These are phyloP conservation scores for Ophiostoma triangulosporum DNA, from an alignment of 2,329 filamentous ascomycete species.

Conservation along the genomic window DNA sequence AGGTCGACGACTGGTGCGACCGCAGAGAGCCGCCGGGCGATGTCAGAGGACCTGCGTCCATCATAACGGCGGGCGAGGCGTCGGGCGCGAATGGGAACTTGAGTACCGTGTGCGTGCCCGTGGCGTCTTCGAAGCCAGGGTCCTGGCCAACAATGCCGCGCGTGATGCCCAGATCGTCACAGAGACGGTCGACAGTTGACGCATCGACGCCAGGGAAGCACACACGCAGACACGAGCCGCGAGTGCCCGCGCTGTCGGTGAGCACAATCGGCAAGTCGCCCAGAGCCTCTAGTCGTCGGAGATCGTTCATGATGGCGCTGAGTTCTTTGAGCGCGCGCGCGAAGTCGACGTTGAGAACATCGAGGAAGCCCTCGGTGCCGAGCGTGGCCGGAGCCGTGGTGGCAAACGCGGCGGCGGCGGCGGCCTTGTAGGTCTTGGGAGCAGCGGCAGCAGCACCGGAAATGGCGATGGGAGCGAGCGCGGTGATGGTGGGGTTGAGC, in stretches of 20 bases:
- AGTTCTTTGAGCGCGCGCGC: constrained; percentile 75
- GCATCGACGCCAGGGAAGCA: constrained; percentile 86
- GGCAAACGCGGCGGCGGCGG: constrained; percentile 28
- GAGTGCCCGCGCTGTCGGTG: constrained; percentile 28
- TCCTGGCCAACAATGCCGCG: constrained; percentile 72
- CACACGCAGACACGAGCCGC: constrained; percentile 53
- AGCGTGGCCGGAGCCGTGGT: constrained; percentile 39
- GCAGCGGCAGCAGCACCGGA: background rate
- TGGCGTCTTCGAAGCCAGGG: constrained; percentile 50
- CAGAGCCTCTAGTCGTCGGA: constrained; percentile 60
- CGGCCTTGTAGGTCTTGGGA: constrained; percentile 12
- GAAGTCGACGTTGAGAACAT: constrained; percentile 78
- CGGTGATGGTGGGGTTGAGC: constrained; percentile 79
- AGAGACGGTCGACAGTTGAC: constrained; percentile 67
- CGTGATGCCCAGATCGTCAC: constrained; percentile 73
- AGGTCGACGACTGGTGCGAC: constrained; percentile 22
- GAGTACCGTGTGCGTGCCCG: constrained; percentile 60
- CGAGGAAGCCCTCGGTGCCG: constrained; percentile 71
- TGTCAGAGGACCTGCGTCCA: constrained; percentile 17
- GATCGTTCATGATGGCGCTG: constrained; percentile 62
- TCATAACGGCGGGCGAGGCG: constrained; percentile 11
- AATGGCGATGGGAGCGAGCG: constrained; percentile 54
- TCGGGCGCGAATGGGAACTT: constrained; percentile 75
- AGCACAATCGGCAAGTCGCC: constrained; percentile 76
- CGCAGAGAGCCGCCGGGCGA: constrained; percentile 36